These are phyloP conservation scores for Perkinsus marinus DNA, from an alignment of 169 alveolate species.

Conservation along the genomic window DNA sequence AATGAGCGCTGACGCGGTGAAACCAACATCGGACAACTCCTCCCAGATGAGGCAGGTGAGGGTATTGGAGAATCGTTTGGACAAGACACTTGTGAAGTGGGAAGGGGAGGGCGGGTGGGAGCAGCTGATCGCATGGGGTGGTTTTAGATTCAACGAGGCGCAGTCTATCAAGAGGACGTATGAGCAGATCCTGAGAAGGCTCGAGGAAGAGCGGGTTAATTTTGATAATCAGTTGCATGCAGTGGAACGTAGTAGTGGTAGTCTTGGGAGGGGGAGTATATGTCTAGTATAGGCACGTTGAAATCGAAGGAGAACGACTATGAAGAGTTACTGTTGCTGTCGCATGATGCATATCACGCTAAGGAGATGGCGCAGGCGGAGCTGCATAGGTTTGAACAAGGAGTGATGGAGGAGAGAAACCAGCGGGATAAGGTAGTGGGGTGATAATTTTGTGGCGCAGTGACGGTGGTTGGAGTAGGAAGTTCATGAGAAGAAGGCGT, in stretches of 20 bases:
- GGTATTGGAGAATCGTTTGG: slow-evolving; percentile 61
- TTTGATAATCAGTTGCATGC: slow-evolving; percentile 60
- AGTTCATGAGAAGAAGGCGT: slow-evolving; percentile 48
- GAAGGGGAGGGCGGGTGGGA: neutral
- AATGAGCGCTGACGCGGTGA: slow-evolving; percentile 30
- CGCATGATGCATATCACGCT: slow-evolving; percentile 79
- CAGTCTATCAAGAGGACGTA: slow-evolving; percentile 60
- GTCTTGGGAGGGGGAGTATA: neutral
- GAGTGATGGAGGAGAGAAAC: slow-evolving; percentile 46
- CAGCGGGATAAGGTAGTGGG: slow-evolving; percentile 48
- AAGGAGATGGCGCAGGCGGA: slow-evolving; percentile 76
- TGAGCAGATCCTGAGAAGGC: slow-evolving; percentile 56
- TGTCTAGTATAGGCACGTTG: neutral
- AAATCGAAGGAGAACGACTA: slow-evolving; percentile 66
- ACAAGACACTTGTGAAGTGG: neutral
- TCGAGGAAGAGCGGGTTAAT: slow-evolving; percentile 74
- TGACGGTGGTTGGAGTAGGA: neutral
- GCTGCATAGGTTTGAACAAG: slow-evolving; percentile 56
- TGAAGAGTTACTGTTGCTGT: slow-evolving; percentile 60
- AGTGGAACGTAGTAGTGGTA: neutral
- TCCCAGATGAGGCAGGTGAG: slow-evolving; percentile 66
- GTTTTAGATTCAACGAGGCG: slow-evolving; percentile 62
- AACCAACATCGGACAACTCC: slow-evolving; percentile 49
- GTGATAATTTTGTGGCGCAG: neutral
- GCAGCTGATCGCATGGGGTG: neutral